These are phyloP conservation scores for Saitozyma sp. DNA, from an alignment of 768 basidiomycete species.

Conservation along the genomic window DNA sequence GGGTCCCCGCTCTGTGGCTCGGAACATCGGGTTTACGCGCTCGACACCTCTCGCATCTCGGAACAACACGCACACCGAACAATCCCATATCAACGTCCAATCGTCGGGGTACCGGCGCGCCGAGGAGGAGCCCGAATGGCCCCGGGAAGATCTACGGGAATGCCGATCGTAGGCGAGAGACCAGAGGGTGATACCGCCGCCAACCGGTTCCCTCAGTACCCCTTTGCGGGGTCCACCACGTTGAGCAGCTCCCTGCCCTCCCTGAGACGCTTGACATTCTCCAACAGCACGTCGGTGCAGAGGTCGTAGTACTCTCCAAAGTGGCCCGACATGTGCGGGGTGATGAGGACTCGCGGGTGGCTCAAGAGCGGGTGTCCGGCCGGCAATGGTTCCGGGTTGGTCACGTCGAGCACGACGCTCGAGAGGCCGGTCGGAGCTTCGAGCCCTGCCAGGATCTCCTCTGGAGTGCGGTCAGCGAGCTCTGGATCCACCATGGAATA, in stretches of 20 bases:
- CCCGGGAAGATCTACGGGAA: too few relatives aligned
- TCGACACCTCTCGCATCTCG: too few relatives aligned
- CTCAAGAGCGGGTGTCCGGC: slow-evolving; percentile 47
- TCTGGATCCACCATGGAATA: too few relatives aligned
- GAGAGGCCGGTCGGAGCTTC: slow-evolving; percentile 28
- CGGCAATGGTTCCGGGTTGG: slow-evolving; percentile 54
- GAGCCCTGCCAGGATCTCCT: slow-evolving; percentile 34
- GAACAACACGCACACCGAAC: too few relatives aligned
- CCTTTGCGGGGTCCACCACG: slow-evolving; percentile 30
- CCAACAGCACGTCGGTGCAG: slow-evolving; percentile 39
- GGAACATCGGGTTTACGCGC: too few relatives aligned
- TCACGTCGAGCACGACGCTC: slow-evolving; percentile 51
- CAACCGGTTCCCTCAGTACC: slow-evolving; percentile 16
- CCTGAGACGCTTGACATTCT: slow-evolving; percentile 35
- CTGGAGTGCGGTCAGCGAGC: slow-evolving; percentile 5
- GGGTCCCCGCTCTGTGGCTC: too few relatives aligned
- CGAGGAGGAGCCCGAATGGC: too few relatives aligned
- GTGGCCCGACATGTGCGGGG: slow-evolving; percentile 51
- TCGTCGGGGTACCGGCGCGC: too few relatives aligned
- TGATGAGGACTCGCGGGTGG: slow-evolving; percentile 51
- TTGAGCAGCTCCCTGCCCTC: slow-evolving; percentile 28
- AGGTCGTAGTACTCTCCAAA: slow-evolving; percentile 39
- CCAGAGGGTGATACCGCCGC: too few relatives aligned
- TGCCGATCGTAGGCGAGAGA: too few relatives aligned
- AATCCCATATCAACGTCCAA: too few relatives aligned